Evolutionary conservation across 495 filamentous ascomycete species (phyloP).

Genomic region (Amorphotheca resinae): DNA sequence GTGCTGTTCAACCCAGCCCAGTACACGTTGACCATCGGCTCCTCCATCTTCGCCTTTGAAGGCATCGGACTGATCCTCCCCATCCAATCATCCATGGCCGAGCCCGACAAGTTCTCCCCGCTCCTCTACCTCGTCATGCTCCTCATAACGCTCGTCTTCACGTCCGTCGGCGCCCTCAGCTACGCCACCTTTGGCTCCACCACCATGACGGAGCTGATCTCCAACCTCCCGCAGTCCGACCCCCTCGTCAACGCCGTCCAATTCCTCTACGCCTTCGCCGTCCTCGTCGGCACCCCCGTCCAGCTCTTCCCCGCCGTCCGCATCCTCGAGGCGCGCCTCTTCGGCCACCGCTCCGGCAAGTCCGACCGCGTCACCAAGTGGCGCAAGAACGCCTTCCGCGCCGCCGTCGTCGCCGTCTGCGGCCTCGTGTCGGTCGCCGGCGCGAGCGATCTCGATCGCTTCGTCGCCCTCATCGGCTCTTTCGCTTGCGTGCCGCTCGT

Average conservation of each 20-base stretch:
- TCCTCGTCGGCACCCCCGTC: conserved; percentile 48
- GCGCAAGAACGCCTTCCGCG: conserved; percentile 51
- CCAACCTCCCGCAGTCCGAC: conserved; percentile 49
- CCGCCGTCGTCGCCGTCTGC: conserved; percentile 34
- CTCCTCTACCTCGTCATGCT: conserved; percentile 47
- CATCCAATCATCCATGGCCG: conserved; percentile 49
- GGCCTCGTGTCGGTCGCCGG: conserved; percentile 39
- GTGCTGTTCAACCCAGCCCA: conserved; percentile 46
- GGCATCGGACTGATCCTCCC: conserved; percentile 55
- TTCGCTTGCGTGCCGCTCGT: conserved; percentile 38
- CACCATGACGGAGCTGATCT: conserved; percentile 50
- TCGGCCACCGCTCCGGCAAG: conserved; percentile 44
- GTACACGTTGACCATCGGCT: conserved; percentile 50
- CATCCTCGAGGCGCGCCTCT: conserved; percentile 44
- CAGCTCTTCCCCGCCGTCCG: conserved; percentile 52
- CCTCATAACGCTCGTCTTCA: conserved; percentile 51
- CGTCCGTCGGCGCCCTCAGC: conserved; percentile 48
- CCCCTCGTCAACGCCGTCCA: conserved; percentile 53
- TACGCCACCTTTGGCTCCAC: conserved; percentile 49
- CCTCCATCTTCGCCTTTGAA: conserved; percentile 56
- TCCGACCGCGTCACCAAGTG: conserved; percentile 41
- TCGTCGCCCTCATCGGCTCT: conserved; percentile 50
- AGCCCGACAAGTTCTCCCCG: conserved; percentile 44
- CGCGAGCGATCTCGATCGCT: conserved; percentile 48
- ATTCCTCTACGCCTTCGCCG: conserved; percentile 51